Evolutionary conservation across 768 basidiomycete species (phyloP).

Genomic region (Boletus subparvulus): DNA sequence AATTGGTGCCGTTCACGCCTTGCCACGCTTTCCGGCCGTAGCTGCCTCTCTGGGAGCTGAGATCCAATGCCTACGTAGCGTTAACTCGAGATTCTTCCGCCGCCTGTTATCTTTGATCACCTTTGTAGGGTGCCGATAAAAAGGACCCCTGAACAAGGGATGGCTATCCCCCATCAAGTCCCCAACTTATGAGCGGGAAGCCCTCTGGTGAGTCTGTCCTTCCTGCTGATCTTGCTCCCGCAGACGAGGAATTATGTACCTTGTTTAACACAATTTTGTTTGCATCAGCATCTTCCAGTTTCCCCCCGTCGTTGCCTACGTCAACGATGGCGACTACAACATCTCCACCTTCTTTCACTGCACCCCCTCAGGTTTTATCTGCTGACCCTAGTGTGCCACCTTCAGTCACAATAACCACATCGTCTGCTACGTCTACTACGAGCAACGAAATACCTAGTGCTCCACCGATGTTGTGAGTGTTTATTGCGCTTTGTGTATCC

Average conservation of each 20-base stretch:
- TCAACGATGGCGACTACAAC: background rate
- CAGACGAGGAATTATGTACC: too few species aligned
- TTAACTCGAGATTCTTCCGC: too few species aligned
- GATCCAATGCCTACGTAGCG: too few species aligned
- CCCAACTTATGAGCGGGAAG: too few species aligned
- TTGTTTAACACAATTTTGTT: background rate
- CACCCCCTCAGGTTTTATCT: background rate
- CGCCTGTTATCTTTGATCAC: too few species aligned
- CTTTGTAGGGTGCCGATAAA: too few species aligned
- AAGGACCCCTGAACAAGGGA: too few species aligned
- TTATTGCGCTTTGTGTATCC: background rate
- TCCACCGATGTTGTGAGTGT: constrained; percentile 2
- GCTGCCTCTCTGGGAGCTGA: background rate
- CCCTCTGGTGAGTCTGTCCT: too few species aligned
- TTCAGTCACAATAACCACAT: background rate
- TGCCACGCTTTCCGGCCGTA: background rate
- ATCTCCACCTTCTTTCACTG: background rate
- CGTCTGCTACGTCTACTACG: background rate
- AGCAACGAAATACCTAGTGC: background rate
- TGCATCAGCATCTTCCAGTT: background rate
- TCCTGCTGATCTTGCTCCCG: too few species aligned
- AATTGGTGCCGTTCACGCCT: background rate
- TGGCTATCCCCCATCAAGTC: too few species aligned
- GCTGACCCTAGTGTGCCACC: background rate
- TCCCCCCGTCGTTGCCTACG: background rate